Evolutionary conservation across 1,284 basidiomycete species (phyloP).

Genomic region (Nidula niveotomentosa): DNA sequence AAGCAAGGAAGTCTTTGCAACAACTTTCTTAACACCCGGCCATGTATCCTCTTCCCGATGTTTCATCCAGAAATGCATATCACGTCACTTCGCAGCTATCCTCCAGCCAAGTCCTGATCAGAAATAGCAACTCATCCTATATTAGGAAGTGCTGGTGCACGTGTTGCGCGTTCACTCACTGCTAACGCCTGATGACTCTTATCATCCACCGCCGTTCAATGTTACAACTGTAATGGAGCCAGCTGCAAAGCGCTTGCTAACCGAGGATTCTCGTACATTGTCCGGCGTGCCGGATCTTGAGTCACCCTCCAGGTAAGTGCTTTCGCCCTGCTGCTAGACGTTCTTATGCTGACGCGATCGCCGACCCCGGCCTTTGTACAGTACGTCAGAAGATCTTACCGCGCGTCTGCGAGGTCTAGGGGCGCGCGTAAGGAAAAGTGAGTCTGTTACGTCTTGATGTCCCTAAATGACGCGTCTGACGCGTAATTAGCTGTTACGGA

Average conservation of each 20-base stretch:
- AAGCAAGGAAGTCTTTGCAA: too few relatives aligned
- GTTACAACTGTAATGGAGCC: neutral
- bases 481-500: conserved; percentile 43
- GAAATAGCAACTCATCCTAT: too few relatives aligned
- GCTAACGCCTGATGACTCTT: too few relatives aligned
- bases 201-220: too few relatives aligned
- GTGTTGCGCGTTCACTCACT: too few relatives aligned
- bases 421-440: conserved; percentile 50
- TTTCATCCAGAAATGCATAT: too few relatives aligned
- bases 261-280: neutral
- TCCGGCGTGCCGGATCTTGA: neutral
- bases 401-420: conserved; percentile 44
- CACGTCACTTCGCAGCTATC: too few relatives aligned
- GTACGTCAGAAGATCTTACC: conserved; percentile 40
- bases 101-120: too few relatives aligned
- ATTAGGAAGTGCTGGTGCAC: too few relatives aligned
- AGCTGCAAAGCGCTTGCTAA: conserved; percentile 3
- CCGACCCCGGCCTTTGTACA: conserved; percentile 10
- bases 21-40: too few relatives aligned
- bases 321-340: neutral
- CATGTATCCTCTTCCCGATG: too few relatives aligned
- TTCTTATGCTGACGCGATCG: neutral
- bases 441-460: conserved; percentile 10
- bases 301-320: neutral
- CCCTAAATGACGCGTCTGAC: conserved; percentile 22